Conservation (phyloP, 2,329 filamentous ascomycete species). For the Gnomoniopsis smithogilvyi region DNA sequence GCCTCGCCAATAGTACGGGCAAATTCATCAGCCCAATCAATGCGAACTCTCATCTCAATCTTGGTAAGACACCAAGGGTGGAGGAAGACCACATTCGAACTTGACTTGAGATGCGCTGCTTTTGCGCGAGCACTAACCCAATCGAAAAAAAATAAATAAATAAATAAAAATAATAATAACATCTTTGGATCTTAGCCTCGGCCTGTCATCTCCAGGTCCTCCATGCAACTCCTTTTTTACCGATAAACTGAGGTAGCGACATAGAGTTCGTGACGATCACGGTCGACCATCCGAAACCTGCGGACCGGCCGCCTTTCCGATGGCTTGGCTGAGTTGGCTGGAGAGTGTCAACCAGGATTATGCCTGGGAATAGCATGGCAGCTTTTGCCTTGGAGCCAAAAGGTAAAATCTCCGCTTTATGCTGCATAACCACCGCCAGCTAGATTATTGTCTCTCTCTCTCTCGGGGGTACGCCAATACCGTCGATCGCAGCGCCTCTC, state of each 20-base stretch:
- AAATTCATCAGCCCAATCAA: conserved; percentile 5
- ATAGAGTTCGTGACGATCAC: not conserved
- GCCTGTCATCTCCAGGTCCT: too few species aligned
- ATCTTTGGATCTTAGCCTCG: too few species aligned
- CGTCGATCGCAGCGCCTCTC: too few species aligned
- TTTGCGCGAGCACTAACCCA: not conserved
- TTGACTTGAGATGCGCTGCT: not conserved
- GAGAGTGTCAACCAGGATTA: not conserved
- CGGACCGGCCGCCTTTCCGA: not conserved
- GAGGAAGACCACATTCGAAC: not conserved
- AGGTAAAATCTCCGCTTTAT: conserved; percentile 13
- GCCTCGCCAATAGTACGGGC: not conserved
- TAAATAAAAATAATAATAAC: too few species aligned
- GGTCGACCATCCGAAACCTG: not conserved
- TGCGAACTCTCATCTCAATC: not conserved
- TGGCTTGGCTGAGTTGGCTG: not conserved
- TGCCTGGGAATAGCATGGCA: not conserved
- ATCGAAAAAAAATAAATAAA: too few species aligned
- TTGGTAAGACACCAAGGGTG: not conserved
- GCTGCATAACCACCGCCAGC: conserved; percentile 5
- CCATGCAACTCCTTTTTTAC: not conserved
- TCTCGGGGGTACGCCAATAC: too few species aligned
- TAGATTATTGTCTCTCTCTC: not conserved
- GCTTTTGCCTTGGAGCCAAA: conserved; percentile 2
- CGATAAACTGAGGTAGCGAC: not conserved